These are phyloP conservation scores for Juglanconis oblonga DNA, from an alignment of 2,329 filamentous ascomycete species.

Conservation along the genomic window DNA sequence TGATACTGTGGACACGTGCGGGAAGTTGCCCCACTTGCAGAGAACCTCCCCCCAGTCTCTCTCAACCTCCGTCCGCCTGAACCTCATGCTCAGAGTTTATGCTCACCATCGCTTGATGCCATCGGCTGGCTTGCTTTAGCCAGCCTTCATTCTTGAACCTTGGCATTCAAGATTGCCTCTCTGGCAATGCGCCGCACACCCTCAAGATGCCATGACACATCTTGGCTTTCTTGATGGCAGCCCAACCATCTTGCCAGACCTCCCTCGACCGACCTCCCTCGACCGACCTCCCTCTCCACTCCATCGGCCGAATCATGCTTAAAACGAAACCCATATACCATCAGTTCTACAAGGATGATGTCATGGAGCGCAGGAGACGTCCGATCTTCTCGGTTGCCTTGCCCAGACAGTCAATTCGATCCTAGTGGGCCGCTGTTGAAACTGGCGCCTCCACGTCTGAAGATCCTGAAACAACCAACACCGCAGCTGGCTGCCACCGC, in stretches of 20 bases:
- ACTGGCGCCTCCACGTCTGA: slow-evolving; percentile 12
- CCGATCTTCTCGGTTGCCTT: background rate
- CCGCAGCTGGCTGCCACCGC: background rate
- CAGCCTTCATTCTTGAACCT: background rate
- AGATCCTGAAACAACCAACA: slow-evolving; percentile 16
- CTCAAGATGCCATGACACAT: background rate
- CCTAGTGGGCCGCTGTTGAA: slow-evolving; percentile 7
- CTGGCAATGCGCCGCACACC: background rate
- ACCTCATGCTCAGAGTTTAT: no score
- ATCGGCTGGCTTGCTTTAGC: no score
- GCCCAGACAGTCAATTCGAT: background rate
- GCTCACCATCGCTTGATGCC: no score
- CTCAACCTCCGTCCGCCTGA: no score
- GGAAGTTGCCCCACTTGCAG: no score
- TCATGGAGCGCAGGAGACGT: background rate
- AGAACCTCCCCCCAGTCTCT: no score
- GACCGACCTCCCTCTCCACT: no score
- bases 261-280: background rate
- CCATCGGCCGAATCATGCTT: background rate
- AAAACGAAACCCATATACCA: background rate
- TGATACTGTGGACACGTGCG: no score
- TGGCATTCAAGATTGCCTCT: background rate
- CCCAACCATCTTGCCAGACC: background rate
- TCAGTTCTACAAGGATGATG: no score
- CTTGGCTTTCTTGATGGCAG: background rate